Evolutionary conservation across 2,329 filamentous ascomycete genomes (phyloP), one percentile per base, ranked within the genome.

Genomic region (Lanzia echinophila): DNA sequence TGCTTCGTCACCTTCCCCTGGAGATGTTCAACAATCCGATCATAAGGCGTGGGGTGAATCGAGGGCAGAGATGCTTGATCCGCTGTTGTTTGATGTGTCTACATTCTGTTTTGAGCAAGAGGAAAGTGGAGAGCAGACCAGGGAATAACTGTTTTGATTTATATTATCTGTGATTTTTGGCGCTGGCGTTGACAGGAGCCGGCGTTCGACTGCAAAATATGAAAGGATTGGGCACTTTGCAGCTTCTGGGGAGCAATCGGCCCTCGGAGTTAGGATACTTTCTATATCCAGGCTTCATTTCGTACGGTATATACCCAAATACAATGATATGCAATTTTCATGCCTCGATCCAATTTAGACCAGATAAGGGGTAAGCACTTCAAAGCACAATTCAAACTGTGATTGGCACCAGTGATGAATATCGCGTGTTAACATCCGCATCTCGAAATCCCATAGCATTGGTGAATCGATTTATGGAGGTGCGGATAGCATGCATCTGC

Each of bases 21-120:
- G n/a, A 10, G 51, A 54, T 7, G 55, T 55, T 31, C 43, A 54
- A 44, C 53, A 58, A 33, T 43, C 59, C 11, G 59, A 45, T 22
- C 12, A 31, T 3, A 56, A 54, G 31, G 56, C 53, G 13, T 64
- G 62, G 61, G 60, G 62, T 13, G 59, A 58, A 31, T 55, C 57
- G 22, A 62, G 59, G 47, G 58, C 57, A 33, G 64, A 62, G 43
- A 62, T 60, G 31, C 34, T 65, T 31, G 65, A 68, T 55, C 64
- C 65, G 7, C 50, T 66, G 13, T 51, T 67, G 7, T 67, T 67
- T 52, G 65, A 68, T 42, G 65, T 66, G 8, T 67, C 65, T 38
- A 62, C 63, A 3, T 67, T 66, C 48, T 66, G 64, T 45, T 66
- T 58, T 49, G 64, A 67, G 48, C 62, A 64, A 36, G 64, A 65